Evolutionary conservation across 768 basidiomycete genomes (phyloP).

Genomic region (Podaxis mareebaensis): DNA sequence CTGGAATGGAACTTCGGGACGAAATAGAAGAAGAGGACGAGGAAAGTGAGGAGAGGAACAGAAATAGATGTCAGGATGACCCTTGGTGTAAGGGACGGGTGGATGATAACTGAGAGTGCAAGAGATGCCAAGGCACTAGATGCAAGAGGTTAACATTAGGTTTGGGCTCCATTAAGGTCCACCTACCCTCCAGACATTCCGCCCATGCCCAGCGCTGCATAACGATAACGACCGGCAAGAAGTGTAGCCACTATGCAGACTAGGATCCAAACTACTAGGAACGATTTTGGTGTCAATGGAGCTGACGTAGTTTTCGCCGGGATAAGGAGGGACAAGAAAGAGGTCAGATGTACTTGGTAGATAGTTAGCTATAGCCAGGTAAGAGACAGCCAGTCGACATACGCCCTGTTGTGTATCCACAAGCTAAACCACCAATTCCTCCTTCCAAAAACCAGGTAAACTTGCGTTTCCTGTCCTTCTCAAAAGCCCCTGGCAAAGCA

Average conservation of each 20-base stretch:
- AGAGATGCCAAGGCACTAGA: constrained; percentile 49
- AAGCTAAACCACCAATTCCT: constrained; percentile 60
- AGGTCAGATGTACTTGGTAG: constrained; percentile 53
- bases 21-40: constrained; percentile 39
- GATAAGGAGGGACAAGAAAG: constrained; percentile 59
- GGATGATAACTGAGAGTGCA: constrained; percentile 40
- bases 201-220: constrained; percentile 46
- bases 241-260: constrained; percentile 47
- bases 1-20: constrained; percentile 43
- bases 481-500: constrained; percentile 30
- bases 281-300: constrained; percentile 47
- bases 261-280: constrained; percentile 61
- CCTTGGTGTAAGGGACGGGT: constrained; percentile 52
- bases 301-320: constrained; percentile 48
- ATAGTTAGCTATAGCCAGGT: constrained; percentile 12
- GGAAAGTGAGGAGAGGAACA: constrained; percentile 31
- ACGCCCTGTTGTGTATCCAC: constrained; percentile 65
- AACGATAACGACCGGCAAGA: constrained; percentile 57
- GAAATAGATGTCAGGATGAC: constrained; percentile 40
- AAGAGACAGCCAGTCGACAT: constrained; percentile 21
- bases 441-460: constrained; percentile 51
- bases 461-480: constrained; percentile 31
- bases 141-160: constrained; percentile 17
- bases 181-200: constrained; percentile 59
- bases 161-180: not conserved